phyloP scores from a whole-genome alignment of 345 rosid species.

The Salix caprea region DNA sequence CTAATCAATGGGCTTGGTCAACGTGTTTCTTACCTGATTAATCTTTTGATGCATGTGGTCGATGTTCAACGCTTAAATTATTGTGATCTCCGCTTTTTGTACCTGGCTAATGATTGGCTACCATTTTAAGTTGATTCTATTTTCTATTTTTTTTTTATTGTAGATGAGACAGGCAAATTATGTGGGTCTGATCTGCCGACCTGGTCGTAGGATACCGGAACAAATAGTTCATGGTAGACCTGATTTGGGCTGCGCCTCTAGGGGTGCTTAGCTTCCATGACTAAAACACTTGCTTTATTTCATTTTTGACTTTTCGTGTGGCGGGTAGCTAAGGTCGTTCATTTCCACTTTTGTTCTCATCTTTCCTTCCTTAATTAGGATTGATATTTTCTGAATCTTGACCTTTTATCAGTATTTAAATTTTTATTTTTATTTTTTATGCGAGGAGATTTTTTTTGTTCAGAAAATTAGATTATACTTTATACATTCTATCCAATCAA shows the following conservation, averaged over 20 bases:
- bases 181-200: background rate
- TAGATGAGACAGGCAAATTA: background rate
- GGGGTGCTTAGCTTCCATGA: background rate
- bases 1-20: background rate
- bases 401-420: no score
- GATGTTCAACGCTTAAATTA: background rate
- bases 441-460: no score
- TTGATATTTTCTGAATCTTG: no score
- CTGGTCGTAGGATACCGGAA: background rate
- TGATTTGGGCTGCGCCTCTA: background rate
- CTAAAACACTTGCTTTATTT: background rate
- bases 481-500: no score
- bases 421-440: no score
- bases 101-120: background rate
- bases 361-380: background rate
- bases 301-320: background rate
- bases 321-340: background rate
- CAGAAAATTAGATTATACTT: no score
- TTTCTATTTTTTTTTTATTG: background rate
- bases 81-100: background rate
- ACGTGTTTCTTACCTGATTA: background rate
- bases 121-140: background rate
- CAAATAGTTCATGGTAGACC: background rate
- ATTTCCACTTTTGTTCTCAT: background rate
- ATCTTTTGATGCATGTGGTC: background rate